A percentile compares a stretch with the other conserved stretches of the same genome.
Conservation (phyloP, 768 basidiomycete species). For the Russula earlei region DNA sequence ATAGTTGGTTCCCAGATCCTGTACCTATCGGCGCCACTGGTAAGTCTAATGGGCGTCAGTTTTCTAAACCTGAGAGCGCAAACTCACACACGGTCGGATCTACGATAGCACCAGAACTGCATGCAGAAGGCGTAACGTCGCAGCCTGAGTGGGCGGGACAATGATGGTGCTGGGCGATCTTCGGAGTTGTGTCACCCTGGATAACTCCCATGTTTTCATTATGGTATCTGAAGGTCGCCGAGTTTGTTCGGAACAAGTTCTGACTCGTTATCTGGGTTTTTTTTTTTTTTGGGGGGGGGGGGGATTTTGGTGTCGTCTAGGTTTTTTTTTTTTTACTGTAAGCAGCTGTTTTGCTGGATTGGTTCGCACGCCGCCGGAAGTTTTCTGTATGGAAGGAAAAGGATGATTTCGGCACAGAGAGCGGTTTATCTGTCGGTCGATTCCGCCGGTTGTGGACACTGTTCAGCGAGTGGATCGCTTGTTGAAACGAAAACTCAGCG, state of each 20-base stretch:
- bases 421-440: slow-evolving; percentile 3
- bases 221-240: slow-evolving; percentile 21
- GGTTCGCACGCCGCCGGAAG: not conserved
- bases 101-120: not conserved
- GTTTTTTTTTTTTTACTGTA: too few species aligned
- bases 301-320: not conserved
- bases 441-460: slow-evolving; percentile 7
- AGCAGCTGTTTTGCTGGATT: slow-evolving; percentile 2
- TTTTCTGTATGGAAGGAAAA: not conserved
- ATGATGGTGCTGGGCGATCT: slow-evolving; percentile 21
- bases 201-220: slow-evolving; percentile 1
- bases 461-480: slow-evolving; percentile 10
- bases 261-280: slow-evolving; percentile 1
- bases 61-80: not conserved
- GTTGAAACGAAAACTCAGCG: slow-evolving; percentile 18
- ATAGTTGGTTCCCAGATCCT: not conserved
- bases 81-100: slow-evolving; percentile 8
- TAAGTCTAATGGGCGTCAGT: not conserved
- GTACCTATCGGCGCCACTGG: slow-evolving; percentile 8
- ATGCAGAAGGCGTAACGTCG: not conserved
- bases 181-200: slow-evolving; percentile 8
- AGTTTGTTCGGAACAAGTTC: slow-evolving; percentile 13
- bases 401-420: not conserved
- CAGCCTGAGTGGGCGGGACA: not conserved
- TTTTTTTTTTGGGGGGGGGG: too few species aligned